Evolutionary conservation across 208 protist species (phyloP).

Genomic region (Acanthamoeba castellanii): DNA sequence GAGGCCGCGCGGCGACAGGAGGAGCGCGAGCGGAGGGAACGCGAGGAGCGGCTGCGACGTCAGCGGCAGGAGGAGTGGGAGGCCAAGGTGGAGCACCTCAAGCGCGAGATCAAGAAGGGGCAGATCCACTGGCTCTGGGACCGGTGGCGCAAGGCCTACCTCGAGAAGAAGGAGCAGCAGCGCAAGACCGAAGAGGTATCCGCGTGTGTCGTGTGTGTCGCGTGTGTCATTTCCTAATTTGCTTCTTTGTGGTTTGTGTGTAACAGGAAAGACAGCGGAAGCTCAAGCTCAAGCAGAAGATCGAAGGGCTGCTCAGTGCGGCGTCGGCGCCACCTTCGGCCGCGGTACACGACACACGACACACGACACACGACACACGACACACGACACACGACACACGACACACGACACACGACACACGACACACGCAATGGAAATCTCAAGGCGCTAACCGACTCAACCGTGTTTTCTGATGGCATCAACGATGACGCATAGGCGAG

Average conservation of each 20-base stretch:
- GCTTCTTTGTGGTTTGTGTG: not conserved
- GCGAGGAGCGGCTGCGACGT: not conserved
- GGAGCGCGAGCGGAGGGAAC: not conserved
- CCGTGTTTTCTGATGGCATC: not conserved
- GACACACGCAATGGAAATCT: too few species aligned
- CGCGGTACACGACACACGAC: not conserved
- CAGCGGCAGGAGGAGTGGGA: constrained; percentile 35
- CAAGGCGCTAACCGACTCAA: not conserved
- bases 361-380: too few species aligned
- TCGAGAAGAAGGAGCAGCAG: constrained; percentile 4
- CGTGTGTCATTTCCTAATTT: not conserved
- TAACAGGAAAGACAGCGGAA: not conserved
- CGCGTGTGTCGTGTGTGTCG: too few species aligned
- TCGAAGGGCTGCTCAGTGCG: not conserved
- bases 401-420: too few species aligned
- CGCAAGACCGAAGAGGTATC: constrained; percentile 29
- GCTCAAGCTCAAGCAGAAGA: constrained; percentile 29
- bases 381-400: too few species aligned
- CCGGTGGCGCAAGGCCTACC: constrained; percentile 3
- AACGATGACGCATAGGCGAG: not conserved
- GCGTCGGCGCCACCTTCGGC: not conserved
- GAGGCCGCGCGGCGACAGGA: not conserved
- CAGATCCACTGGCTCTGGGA: not conserved
- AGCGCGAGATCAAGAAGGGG: constrained; percentile 12
- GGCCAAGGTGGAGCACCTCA: not conserved